These are phyloP conservation scores for Tylopilus plumbeoviolaceoides DNA, from an alignment of 768 basidiomycete species.

Conservation along the genomic window DNA sequence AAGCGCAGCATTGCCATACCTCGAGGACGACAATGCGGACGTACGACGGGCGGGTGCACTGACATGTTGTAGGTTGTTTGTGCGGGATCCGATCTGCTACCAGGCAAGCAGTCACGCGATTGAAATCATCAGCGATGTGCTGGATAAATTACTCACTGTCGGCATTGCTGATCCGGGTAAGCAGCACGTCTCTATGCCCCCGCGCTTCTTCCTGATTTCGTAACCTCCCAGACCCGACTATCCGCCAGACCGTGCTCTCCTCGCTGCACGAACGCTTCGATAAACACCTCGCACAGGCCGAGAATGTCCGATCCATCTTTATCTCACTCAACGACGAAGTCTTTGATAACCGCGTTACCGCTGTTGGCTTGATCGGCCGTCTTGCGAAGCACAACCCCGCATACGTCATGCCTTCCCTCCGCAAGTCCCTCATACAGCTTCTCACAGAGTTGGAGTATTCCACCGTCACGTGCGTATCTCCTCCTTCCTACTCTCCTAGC, in stretches of 20 bases:
- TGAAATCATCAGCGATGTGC: constrained; percentile 95
- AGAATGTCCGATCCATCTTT: constrained; percentile 96
- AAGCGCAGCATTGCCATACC: constrained; percentile 83
- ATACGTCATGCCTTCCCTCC: constrained; percentile 95
- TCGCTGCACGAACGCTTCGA: constrained; percentile 93
- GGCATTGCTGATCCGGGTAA: constrained; percentile 94
- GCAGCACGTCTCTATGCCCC: constrained; percentile 1
- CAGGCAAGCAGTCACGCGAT: constrained; percentile 96
- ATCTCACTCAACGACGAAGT: constrained; percentile 97
- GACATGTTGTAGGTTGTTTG: constrained; percentile 89
- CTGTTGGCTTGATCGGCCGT: constrained; percentile 87
- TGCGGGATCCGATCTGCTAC: constrained; percentile 92
- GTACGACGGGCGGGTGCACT: constrained; percentile 86
- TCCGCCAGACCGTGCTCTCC: constrained; percentile 81
- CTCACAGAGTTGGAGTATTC: constrained; percentile 97
- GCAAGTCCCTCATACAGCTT: constrained; percentile 93
- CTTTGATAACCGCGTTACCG: constrained; percentile 89
- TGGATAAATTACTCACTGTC: constrained; percentile 92
- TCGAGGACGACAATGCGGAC: constrained; percentile 88
- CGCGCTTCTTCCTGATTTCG: constrained; percentile 4
- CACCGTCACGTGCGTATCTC: constrained; percentile 66
- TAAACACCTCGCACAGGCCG: constrained; percentile 94
- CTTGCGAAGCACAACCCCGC: constrained; percentile 95
- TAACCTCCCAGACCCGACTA: constrained; percentile 51
- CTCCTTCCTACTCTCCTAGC: background rate